phyloP scores from a whole-genome alignment of 805 yeast species.

The Lipomyces orientalis region DNA sequence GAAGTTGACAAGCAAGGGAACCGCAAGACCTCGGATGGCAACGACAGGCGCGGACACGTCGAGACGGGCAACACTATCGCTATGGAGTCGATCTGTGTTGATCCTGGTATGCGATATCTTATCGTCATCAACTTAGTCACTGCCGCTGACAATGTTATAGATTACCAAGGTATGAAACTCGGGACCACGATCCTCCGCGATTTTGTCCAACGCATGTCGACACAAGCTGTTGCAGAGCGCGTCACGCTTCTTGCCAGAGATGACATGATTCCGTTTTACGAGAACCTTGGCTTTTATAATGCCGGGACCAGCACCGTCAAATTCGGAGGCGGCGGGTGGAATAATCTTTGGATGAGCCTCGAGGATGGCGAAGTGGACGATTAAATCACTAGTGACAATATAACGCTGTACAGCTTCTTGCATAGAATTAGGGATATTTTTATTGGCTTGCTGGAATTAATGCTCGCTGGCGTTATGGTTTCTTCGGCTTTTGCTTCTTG shows the following conservation, averaged over 20 bases:
- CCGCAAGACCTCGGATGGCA: slow-evolving; percentile 26
- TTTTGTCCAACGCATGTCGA: slow-evolving; percentile 85
- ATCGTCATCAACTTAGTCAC: background rate
- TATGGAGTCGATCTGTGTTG: slow-evolving; percentile 79
- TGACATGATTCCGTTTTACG: slow-evolving; percentile 74
- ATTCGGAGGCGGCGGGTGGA: slow-evolving; percentile 67
- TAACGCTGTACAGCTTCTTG: background rate
- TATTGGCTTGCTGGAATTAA: background rate
- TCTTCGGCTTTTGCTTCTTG: background rate
- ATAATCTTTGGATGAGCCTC: slow-evolving; percentile 52
- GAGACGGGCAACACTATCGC: slow-evolving; percentile 79
- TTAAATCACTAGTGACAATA: slow-evolving; percentile 34
- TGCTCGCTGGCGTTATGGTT: background rate
- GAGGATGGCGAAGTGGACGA: slow-evolving; percentile 54
- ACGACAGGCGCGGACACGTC: slow-evolving; percentile 61
- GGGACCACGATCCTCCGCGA: slow-evolving; percentile 86
- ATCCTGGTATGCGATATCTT: slow-evolving; percentile 52
- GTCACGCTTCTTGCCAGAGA: slow-evolving; percentile 72
- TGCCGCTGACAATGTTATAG: slow-evolving; percentile 2
- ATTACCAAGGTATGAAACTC: slow-evolving; percentile 78
- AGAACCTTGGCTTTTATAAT: slow-evolving; percentile 75
- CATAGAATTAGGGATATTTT: slow-evolving; percentile 1
- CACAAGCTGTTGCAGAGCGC: slow-evolving; percentile 82
- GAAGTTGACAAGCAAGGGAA: slow-evolving; percentile 42
- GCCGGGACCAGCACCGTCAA: slow-evolving; percentile 66